phyloP scores from a whole-genome alignment of 495 filamentous ascomycete genomes.

The Viridothelium virens region DNA sequence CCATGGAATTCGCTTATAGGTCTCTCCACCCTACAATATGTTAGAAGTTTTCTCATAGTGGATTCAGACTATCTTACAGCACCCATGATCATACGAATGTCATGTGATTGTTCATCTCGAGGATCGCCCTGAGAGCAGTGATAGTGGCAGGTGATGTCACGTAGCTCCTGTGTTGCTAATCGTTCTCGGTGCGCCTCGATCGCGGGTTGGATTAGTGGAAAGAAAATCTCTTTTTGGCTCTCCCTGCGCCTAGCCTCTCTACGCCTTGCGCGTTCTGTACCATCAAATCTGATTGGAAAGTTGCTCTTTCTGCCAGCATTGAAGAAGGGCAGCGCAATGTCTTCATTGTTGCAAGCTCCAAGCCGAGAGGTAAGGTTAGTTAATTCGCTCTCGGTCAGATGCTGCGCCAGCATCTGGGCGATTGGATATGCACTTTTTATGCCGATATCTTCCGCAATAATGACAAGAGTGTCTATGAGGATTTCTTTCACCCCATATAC shows the following conservation, averaged over 20 bases:
- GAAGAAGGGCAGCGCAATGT: background rate
- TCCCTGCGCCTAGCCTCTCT: background rate
- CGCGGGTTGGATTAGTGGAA: background rate
- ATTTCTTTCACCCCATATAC: constrained; percentile 4
- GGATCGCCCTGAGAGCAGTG: background rate
- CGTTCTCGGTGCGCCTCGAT: background rate
- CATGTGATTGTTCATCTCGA: background rate
- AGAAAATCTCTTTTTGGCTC: background rate
- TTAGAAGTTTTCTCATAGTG: background rate
- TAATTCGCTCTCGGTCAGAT: background rate
- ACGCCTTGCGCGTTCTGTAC: background rate
- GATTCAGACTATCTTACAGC: background rate
- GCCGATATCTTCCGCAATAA: constrained; percentile 4
- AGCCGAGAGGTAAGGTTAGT: background rate
- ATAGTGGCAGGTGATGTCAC: constrained; percentile 2
- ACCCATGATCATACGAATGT: background rate
- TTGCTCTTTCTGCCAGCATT: background rate
- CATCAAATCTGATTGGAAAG: background rate
- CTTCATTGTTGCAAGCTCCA: background rate
- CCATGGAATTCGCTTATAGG: constrained; percentile 3
- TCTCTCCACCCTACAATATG: background rate
- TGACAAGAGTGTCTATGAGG: background rate
- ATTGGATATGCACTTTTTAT: background rate
- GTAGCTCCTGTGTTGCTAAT: background rate
- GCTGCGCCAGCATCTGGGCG: background rate